Base-by-base conservation (phyloP, 495 filamentous ascomycete species). In the Neurospora sp. region DNA sequence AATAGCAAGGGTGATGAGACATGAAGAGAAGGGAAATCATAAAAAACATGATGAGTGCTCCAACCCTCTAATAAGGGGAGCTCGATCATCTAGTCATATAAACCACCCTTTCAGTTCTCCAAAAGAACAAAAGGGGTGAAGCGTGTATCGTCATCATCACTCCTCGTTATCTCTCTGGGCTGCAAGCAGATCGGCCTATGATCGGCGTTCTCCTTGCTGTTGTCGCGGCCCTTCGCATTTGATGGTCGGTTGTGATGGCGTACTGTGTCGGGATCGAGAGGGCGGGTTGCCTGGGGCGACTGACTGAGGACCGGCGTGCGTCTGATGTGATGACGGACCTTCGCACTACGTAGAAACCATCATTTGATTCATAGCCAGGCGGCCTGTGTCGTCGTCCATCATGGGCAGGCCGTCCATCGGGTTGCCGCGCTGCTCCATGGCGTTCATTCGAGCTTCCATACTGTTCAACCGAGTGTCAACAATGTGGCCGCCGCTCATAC, bases 381-480 rank as follows among this genome's bases (percentile, higher is more conserved):
- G 73, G 65, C 74, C 71, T 69, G 81, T 75, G 45, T 84, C 83
- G 77, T 85, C 83, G 22, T 84, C 83, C 74, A 85, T 82, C 83
- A 85, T 84, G 6, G 79, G 82, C 44, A 85, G 45, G n/a, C 75
- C 77, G 45, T 85, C 84, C 76, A 85, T 78, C 40, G 80, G 77
- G 20, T 80, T 69, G 16, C 76, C 74, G n/a, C 80, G 80, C 14
- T 78, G 74, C 71, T 86, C 83, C 74, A 85, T 79, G 39, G 77
- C 79, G 39, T 74, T 77, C 73, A 84, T 74, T n/a, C 81, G 78
- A 37, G 78, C 77, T 68, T 86, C 84, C 27, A 86, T 73, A 40
- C 78, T 77, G 72, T 73, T 77, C 70, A 86, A 75, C 31, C 81
- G 82, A 40, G 74, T 77, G 59, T 85, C 81, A 6, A 80, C 75